Evolutionary conservation across 2,329 filamentous ascomycete species (phyloP).

Genomic region (Paecilomyces formosus): DNA sequence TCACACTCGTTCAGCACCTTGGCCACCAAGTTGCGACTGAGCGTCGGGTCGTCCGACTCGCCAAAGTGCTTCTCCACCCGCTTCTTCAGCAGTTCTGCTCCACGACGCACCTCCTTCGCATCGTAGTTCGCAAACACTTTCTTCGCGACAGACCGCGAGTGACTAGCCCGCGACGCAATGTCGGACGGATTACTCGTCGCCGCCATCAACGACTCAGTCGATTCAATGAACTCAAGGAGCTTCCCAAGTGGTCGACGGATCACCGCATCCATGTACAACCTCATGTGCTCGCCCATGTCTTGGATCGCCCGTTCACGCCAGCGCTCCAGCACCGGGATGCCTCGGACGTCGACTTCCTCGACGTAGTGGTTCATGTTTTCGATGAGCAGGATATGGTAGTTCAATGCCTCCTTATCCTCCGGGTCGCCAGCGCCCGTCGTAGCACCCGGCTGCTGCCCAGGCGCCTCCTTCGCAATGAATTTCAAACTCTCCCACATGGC

Average conservation of each 20-base stretch:
- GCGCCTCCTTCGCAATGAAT: slow-evolving; percentile 74
- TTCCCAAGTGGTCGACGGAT: slow-evolving; percentile 85
- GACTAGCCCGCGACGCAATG: slow-evolving; percentile 73
- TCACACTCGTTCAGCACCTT: slow-evolving; percentile 57
- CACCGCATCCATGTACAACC: slow-evolving; percentile 77
- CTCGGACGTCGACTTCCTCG: slow-evolving; percentile 74
- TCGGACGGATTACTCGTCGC: slow-evolving; percentile 46
- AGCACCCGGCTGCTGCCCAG: slow-evolving; percentile 47
- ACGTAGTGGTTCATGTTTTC: slow-evolving; percentile 99
- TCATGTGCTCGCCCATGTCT: slow-evolving; percentile 81
- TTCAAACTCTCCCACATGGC: slow-evolving; percentile 97
- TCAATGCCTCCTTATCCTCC: slow-evolving; percentile 93
- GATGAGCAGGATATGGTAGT: slow-evolving; percentile 94
- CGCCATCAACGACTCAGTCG: slow-evolving; percentile 66
- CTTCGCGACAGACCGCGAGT: slow-evolving; percentile 75
- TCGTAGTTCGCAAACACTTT: slow-evolving; percentile 78
- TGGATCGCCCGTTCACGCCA: slow-evolving; percentile 72
- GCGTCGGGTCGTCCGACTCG: slow-evolving; percentile 67
- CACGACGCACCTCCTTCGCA: slow-evolving; percentile 74
- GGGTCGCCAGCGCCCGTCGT: slow-evolving; percentile 50
- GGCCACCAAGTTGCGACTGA: slow-evolving; percentile 52
- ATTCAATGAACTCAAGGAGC: slow-evolving; percentile 84
- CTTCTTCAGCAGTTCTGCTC: slow-evolving; percentile 83
- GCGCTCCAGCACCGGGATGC: slow-evolving; percentile 68
- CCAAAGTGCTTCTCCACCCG: slow-evolving; percentile 97